A percentile compares a stretch with the other conserved stretches of the same genome.
phyloP scores from a whole-genome alignment of 2,329 filamentous ascomycete genomes.

The Curvularia hawaiiensis region DNA sequence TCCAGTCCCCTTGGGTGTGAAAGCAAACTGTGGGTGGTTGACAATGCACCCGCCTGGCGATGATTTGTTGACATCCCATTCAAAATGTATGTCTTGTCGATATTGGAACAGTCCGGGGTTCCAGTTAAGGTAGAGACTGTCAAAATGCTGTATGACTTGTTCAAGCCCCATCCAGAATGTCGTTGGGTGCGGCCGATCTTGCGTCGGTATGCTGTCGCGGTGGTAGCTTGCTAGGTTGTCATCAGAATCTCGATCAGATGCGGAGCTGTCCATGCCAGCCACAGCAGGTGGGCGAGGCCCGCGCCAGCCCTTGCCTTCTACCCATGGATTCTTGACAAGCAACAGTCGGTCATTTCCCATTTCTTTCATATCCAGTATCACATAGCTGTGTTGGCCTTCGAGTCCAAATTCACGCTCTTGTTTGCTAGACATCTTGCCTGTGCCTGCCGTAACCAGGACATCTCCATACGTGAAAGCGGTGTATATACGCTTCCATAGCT shows the following conservation, averaged over 20 bases:
- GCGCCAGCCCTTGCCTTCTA: slow-evolving; percentile 76
- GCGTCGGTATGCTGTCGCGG: slow-evolving; percentile 34
- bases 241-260: slow-evolving; percentile 20
- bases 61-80: slow-evolving; percentile 67
- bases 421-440: slow-evolving; percentile 75
- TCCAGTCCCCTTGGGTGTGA: slow-evolving; percentile 60
- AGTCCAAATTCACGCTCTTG: slow-evolving; percentile 84
- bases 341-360: slow-evolving; percentile 68
- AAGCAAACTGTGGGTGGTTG: slow-evolving; percentile 65
- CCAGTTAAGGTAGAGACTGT: slow-evolving; percentile 98
- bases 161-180: slow-evolving; percentile 94
- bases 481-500: slow-evolving; percentile 78
- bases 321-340: slow-evolving; percentile 96
- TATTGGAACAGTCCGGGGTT: slow-evolving; percentile 82
- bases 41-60: slow-evolving; percentile 76
- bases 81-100: slow-evolving; percentile 88
- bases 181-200: slow-evolving; percentile 61
- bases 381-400: slow-evolving; percentile 92
- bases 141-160: slow-evolving; percentile 87
- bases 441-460: slow-evolving; percentile 88
- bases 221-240: slow-evolving; percentile 29
- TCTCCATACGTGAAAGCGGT: slow-evolving; percentile 77
- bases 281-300: slow-evolving; percentile 49
- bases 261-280: slow-evolving; percentile 23
- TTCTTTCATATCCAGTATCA: slow-evolving; percentile 79